Evolutionary conservation across 2,329 filamentous ascomycete species (phyloP).

Genomic region (Didymella exigua): DNA sequence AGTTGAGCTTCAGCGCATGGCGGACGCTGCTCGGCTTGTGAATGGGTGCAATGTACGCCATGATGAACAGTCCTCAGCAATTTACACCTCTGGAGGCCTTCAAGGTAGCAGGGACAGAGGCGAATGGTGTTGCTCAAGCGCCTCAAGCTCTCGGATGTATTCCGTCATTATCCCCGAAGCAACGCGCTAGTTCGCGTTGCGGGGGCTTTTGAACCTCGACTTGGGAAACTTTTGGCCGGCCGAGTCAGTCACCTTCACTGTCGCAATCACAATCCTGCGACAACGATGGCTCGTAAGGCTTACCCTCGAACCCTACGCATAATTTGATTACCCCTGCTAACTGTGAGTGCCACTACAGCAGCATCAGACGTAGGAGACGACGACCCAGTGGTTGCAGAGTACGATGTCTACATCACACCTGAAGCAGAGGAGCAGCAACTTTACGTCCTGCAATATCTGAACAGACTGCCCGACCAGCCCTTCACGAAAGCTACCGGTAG

Average conservation of each 20-base stretch:
- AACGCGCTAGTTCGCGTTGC: slow-evolving; percentile 19
- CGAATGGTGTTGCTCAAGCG: slow-evolving; percentile 6
- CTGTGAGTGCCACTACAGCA: slow-evolving; percentile 16
- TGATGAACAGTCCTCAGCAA: slow-evolving; percentile 48
- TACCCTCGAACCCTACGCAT: slow-evolving; percentile 6
- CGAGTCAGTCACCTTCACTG: slow-evolving; percentile 13
- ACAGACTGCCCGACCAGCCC: slow-evolving; percentile 68
- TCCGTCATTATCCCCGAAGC: slow-evolving; percentile 39
- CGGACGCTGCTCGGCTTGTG: slow-evolving; percentile 90
- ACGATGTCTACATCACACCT: slow-evolving; percentile 86
- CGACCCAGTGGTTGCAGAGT: slow-evolving; percentile 61
- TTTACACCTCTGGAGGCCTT: neutral
- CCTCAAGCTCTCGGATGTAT: slow-evolving; percentile 31
- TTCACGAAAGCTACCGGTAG: slow-evolving; percentile 61
- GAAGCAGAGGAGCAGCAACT: slow-evolving; percentile 60
- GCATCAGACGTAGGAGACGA: slow-evolving; percentile 48
- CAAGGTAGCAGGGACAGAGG: neutral
- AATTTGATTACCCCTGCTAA: slow-evolving; percentile 6
- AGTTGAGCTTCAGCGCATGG: slow-evolving; percentile 80
- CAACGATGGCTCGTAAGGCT: slow-evolving; percentile 37
- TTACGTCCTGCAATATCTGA: slow-evolving; percentile 88
- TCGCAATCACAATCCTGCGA: slow-evolving; percentile 12
- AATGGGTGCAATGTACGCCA: slow-evolving; percentile 95
- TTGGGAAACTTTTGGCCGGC: slow-evolving; percentile 15
- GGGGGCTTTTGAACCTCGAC: slow-evolving; percentile 25